These are phyloP conservation scores for Apium graveolens DNA, from an alignment of 129 eudicot genomes.

Conservation along the genomic window DNA sequence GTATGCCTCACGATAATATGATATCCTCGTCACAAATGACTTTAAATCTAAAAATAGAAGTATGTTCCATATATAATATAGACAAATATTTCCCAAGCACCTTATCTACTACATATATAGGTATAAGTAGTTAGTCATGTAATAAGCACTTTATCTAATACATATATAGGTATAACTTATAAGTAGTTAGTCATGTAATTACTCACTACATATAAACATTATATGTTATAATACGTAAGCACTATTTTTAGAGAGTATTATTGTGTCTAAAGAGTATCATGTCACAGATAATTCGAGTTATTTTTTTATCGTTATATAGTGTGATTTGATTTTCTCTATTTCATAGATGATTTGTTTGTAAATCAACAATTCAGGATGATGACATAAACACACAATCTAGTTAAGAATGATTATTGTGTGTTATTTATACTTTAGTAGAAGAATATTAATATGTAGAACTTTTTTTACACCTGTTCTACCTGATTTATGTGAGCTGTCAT, in stretches of 20 bases:
- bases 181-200: too few relatives aligned
- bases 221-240: too few relatives aligned
- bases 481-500: constrained; percentile 32
- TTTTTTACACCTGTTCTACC: constrained; percentile 16
- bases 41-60: background rate
- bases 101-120: too few relatives aligned
- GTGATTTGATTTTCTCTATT: background rate
- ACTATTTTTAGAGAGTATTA: too few relatives aligned
- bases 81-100: too few relatives aligned
- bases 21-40: background rate
- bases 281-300: background rate
- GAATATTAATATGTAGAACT: background rate
- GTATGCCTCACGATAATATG: background rate
- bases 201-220: too few relatives aligned
- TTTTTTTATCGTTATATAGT: background rate
- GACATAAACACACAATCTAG: too few relatives aligned
- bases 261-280: too few relatives aligned
- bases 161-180: too few relatives aligned
- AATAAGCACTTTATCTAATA: too few relatives aligned
- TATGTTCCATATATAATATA: background rate
- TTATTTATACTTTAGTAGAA: background rate
- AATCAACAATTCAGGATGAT: background rate
- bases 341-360: background rate
- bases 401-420: too few relatives aligned
- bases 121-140: too few relatives aligned